Conservation (phyloP, 805 yeast genomes). For the Ogataea haglerorum region DNA sequence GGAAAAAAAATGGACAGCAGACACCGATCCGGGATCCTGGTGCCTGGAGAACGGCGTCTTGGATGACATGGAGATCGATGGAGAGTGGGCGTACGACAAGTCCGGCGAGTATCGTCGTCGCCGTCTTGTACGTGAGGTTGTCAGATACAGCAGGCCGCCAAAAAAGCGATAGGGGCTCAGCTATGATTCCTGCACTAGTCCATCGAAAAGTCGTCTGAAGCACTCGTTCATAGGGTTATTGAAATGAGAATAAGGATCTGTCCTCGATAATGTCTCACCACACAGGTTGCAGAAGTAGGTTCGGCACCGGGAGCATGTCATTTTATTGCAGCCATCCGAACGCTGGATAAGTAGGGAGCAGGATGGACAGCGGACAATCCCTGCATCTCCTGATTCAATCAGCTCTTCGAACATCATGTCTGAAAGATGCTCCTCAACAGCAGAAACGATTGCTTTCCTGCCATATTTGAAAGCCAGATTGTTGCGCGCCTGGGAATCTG, state of each 20-base stretch:
- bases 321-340: slow-evolving; percentile 62
- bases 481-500: slow-evolving; percentile 33
- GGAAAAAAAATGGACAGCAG: slow-evolving; percentile 62
- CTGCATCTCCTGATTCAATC: slow-evolving; percentile 39
- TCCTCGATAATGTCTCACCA: slow-evolving; percentile 37
- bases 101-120: slow-evolving; percentile 55
- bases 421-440: slow-evolving; percentile 43
- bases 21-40: slow-evolving; percentile 52
- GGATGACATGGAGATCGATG: slow-evolving; percentile 32
- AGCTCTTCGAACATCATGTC: slow-evolving; percentile 45
- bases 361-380: slow-evolving; percentile 48
- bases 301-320: slow-evolving; percentile 51
- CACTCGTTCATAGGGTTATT: slow-evolving; percentile 41
- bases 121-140: slow-evolving; percentile 50
- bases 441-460: slow-evolving; percentile 36
- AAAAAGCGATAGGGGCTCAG: slow-evolving; percentile 1
- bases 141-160: slow-evolving; percentile 39
- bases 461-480: slow-evolving; percentile 41
- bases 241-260: slow-evolving; percentile 52
- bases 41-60: slow-evolving; percentile 42
- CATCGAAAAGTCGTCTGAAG: slow-evolving; percentile 50
- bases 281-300: slow-evolving; percentile 54
- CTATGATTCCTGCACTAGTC: slow-evolving; percentile 37
- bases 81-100: slow-evolving; percentile 49
- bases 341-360: slow-evolving; percentile 50